Conservation (phyloP, 2,329 filamentous ascomycete species). For the Metarhizium anisopliae region DNA sequence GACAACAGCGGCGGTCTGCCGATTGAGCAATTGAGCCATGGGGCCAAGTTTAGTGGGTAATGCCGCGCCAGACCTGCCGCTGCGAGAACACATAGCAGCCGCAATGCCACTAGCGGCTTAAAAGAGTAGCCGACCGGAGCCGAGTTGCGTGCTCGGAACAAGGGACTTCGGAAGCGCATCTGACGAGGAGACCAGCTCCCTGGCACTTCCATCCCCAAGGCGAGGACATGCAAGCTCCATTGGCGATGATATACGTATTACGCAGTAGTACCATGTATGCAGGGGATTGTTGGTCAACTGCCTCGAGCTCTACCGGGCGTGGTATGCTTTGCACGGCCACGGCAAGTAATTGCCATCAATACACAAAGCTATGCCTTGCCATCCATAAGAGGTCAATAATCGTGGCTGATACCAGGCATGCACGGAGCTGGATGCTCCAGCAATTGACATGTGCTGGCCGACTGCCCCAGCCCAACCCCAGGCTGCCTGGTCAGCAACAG, state of each 20-base stretch:
- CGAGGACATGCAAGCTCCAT: background rate
- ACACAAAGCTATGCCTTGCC: background rate
- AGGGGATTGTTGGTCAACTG: background rate
- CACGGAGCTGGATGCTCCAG: background rate
- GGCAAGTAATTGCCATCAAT: background rate
- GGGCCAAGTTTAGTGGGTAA: background rate
- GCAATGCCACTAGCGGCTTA: background rate
- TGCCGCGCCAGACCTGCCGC: too few species aligned
- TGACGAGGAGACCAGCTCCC: background rate
- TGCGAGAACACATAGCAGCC: background rate
- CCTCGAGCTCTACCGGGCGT: background rate
- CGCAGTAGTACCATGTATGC: too few species aligned
- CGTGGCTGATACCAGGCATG: too few species aligned
- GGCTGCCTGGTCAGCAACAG: background rate
- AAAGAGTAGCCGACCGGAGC: slow-evolving; percentile 8
- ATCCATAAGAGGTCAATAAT: too few species aligned
- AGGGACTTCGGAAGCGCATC: background rate
- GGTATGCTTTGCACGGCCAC: background rate
- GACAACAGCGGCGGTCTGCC: background rate
- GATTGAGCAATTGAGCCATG: background rate
- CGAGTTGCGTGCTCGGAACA: slow-evolving; percentile 7
- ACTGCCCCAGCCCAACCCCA: background rate
- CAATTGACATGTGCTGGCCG: background rate
- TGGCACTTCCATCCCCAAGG: background rate
- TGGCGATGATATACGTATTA: background rate